Evolutionary conservation across 768 basidiomycete genomes (phyloP), one percentile per base, ranked within the genome.

Genomic region (Tremella fuciformis): DNA sequence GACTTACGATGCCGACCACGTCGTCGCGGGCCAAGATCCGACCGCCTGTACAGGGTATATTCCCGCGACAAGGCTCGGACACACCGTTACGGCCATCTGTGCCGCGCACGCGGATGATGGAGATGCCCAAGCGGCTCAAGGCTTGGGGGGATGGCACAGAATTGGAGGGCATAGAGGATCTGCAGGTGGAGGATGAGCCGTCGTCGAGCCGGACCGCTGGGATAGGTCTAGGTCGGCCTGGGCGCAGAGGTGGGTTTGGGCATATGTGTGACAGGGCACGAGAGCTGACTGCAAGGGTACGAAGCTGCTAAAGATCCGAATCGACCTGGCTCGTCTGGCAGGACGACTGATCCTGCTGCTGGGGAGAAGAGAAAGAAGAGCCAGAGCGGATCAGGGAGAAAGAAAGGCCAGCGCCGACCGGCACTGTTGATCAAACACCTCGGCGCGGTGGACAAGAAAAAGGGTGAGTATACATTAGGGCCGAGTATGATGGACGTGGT

Each of bases 1-100:
- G 89, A 50, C 81, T 92, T 51, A 93, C 91, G 22, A 87, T 91
- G 87, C 91, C 91, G 1, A 90, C 88, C 4, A 85, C 86, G 8
- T 77, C 78, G 51, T 84, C 85, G 3, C 84, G 88, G 47, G 77
- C 85, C 25, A 90, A 88, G 79, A 79, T 84, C 2, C 83, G 91
- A 40, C 85, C 88, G 37, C 79, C 89, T 0, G 81, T 93, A 16
- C n/a, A 24, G 37, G 37, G 38, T 37, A 34, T 52, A 2, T 52
- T 52, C 34, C 37, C 29, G 11, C 29, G 29, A 11, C 29, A 34
- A 34, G 11, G 29, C 29, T 34, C 29, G 29, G 29, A 34, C 11
- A 34, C 42, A 15, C 19, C 39, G 29, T 34, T 7, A 47, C 40
- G n/a, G 55, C 3, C 53, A 58, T 26, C 49, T 50, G 42, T 46